phyloP scores from a whole-genome alignment of 495 filamentous ascomycete genomes.

The Trichocladium uniseriatum region DNA sequence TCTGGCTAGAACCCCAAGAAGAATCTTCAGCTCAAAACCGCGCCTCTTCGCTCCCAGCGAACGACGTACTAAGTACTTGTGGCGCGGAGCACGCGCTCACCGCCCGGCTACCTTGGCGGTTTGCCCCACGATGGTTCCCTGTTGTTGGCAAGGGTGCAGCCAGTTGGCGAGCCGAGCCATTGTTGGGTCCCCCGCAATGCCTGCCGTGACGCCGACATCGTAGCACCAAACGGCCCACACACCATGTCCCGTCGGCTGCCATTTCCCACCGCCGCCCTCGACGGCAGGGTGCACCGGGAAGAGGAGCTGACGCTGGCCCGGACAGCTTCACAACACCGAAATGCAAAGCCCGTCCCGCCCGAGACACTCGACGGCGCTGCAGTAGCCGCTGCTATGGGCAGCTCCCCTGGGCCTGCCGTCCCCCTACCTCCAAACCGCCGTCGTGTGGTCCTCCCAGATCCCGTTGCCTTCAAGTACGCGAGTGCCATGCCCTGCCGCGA shows the following conservation, averaged over 20 bases:
- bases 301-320: slow-evolving; percentile 26
- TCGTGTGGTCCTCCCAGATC: slow-evolving; percentile 61
- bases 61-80: no score
- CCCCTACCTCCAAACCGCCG: slow-evolving; percentile 24
- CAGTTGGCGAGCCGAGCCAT: background rate
- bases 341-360: slow-evolving; percentile 6
- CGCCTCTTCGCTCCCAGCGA: no score
- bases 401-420: slow-evolving; percentile 3
- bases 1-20: no score
- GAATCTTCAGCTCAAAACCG: no score
- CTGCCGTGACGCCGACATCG: slow-evolving; percentile 3
- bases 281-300: slow-evolving; percentile 25
- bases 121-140: background rate
- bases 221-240: background rate
- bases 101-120: no score
- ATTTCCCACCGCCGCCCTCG: slow-evolving; percentile 19
- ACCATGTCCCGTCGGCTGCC: slow-evolving; percentile 23
- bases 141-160: slow-evolving; percentile 2
- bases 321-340: slow-evolving; percentile 14
- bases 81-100: background rate
- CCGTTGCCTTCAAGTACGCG: slow-evolving; percentile 53
- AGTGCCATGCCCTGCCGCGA: no score
- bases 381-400: slow-evolving; percentile 10
- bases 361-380: slow-evolving; percentile 13
- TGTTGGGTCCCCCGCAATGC: slow-evolving; percentile 2